Conservation (phyloP, 805 yeast genomes). For the Pichia exigua region DNA sequence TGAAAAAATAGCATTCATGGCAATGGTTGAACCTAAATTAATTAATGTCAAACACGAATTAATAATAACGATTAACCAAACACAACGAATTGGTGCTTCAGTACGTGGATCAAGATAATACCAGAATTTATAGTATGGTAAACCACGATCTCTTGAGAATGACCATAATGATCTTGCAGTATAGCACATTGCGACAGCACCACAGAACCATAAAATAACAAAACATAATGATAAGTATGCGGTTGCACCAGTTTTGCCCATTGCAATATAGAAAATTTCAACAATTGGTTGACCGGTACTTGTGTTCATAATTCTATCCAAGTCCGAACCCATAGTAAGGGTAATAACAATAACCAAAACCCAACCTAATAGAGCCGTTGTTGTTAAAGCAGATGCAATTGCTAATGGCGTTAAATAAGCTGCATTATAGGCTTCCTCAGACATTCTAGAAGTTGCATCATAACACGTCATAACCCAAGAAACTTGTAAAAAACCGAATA, state of each 20-base stretch:
- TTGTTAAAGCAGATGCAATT: conserved; percentile 43
- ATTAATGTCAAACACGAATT: conserved; percentile 39
- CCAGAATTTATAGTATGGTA: conserved; percentile 40
- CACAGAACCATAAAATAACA: conserved; percentile 45
- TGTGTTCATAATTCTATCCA: conserved; percentile 27
- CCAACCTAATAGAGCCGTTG: conserved; percentile 45
- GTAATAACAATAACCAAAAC: conserved; percentile 39
- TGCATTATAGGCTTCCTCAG: conserved; percentile 49
- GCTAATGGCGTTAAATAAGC: conserved; percentile 51
- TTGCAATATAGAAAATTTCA: conserved; percentile 40
- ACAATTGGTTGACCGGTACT: conserved; percentile 44
- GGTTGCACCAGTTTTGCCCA: conserved; percentile 47
- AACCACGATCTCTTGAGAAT: conserved; percentile 48
- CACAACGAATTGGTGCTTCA: conserved; percentile 37
- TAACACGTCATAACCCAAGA: conserved; percentile 55
- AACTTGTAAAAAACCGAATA: conserved; percentile 48
- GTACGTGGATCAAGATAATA: conserved; percentile 33
- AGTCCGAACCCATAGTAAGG: conserved; percentile 36
- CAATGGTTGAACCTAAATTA: conserved; percentile 34
- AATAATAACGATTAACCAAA: conserved; percentile 34
- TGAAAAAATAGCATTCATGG: conserved; percentile 48
- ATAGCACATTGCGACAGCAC: conserved; percentile 43
- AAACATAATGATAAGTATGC: conserved; percentile 43
- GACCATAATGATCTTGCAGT: conserved; percentile 49
- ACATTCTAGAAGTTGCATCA: conserved; percentile 48